phyloP scores from a whole-genome alignment of 768 basidiomycete species.

The Hericium erinaceus region DNA sequence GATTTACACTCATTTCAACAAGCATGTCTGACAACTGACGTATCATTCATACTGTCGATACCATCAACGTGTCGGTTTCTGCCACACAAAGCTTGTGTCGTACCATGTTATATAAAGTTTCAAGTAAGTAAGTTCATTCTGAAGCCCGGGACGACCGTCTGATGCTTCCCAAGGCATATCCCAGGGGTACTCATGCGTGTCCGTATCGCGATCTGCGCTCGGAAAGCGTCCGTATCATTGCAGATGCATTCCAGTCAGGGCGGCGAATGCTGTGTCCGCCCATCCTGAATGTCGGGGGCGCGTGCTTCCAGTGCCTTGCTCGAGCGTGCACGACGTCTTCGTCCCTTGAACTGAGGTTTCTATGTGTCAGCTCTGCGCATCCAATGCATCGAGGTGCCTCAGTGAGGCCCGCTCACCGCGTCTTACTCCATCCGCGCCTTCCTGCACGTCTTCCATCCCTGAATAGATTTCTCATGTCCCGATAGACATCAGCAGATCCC shows the following conservation, averaged over 20 bases:
- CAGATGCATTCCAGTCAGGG: neutral
- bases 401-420: neutral
- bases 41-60: too few relatives aligned
- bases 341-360: too few relatives aligned
- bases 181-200: neutral
- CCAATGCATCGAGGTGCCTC: neutral
- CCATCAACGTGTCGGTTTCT: too few relatives aligned
- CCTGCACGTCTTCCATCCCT: too few relatives aligned
- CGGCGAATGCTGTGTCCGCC: neutral
- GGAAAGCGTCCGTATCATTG: neutral
- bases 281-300: neutral
- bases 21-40: too few relatives aligned
- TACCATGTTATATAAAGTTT: too few relatives aligned
- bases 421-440: neutral
- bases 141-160: neutral
- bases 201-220: neutral
- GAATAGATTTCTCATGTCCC: too few relatives aligned
- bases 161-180: neutral
- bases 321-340: too few relatives aligned
- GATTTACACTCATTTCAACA: too few relatives aligned
- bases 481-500: neutral
- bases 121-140: too few relatives aligned
- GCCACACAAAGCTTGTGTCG: too few relatives aligned
- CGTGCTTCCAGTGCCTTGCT: neutral
- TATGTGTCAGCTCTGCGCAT: too few relatives aligned